Conservation (phyloP, 441 rosid genomes). For the Brassica balearica region DNA sequence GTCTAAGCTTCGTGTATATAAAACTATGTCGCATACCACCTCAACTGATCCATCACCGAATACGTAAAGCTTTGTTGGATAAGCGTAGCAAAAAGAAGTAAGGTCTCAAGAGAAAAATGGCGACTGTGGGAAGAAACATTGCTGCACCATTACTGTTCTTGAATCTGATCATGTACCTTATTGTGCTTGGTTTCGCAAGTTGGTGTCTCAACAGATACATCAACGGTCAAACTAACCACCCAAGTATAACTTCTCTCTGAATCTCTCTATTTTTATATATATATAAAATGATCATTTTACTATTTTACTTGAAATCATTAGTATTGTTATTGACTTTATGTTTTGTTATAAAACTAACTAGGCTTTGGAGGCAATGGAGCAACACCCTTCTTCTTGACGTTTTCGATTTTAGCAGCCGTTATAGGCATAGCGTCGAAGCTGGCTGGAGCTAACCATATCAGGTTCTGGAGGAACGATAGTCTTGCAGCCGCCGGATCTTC, state of each 20-base stretch:
- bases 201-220: slow-evolving; percentile 76
- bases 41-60: neutral
- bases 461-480: slow-evolving; percentile 80
- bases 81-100: neutral
- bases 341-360: slow-evolving; percentile 22
- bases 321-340: neutral
- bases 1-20: slow-evolving; percentile 5
- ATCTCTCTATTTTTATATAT: neutral
- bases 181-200: slow-evolving; percentile 82
- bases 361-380: slow-evolving; percentile 93
- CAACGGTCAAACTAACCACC: slow-evolving; percentile 77
- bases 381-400: slow-evolving; percentile 69
- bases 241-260: slow-evolving; percentile 50
- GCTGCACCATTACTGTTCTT: slow-evolving; percentile 90
- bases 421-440: slow-evolving; percentile 72
- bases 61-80: neutral
- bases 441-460: slow-evolving; percentile 70
- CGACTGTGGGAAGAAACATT: slow-evolving; percentile 76
- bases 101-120: slow-evolving; percentile 46
- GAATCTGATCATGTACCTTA: slow-evolving; percentile 71
- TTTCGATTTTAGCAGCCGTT: slow-evolving; percentile 64
- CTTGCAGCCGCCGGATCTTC: slow-evolving; percentile 76
- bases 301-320: neutral
- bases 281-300: too few relatives aligned
- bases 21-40: slow-evolving; percentile 33